These are phyloP conservation scores for Ophiostoma sp. DNA, from an alignment of 2,329 filamentous ascomycete species.

Conservation along the genomic window DNA sequence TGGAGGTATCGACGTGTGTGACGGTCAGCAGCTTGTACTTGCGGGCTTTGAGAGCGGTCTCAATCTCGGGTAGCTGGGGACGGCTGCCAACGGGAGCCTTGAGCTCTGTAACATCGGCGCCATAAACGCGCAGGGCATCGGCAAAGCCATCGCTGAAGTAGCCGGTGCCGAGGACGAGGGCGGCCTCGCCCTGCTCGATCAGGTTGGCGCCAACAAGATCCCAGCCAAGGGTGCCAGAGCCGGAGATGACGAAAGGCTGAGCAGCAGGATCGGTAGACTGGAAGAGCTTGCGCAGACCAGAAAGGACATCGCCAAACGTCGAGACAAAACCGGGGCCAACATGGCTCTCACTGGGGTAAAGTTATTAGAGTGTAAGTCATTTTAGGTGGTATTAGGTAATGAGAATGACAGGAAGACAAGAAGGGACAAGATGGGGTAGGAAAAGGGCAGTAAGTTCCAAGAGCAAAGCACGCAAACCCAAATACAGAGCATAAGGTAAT, in stretches of 20 bases:
- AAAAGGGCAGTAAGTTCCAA: not conserved
- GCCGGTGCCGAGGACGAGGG: constrained; percentile 87
- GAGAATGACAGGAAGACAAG: not conserved
- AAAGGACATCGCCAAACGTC: constrained; percentile 82
- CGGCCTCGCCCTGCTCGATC: constrained; percentile 81
- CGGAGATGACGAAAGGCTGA: constrained; percentile 89
- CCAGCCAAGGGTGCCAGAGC: constrained; percentile 94
- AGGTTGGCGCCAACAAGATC: constrained; percentile 93
- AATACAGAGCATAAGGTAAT: not conserved
- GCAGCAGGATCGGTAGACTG: constrained; percentile 75
- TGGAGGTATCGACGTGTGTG: constrained; percentile 96
- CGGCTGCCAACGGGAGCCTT: constrained; percentile 83
- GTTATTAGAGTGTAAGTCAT: not conserved
- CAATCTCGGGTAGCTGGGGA: constrained; percentile 80
- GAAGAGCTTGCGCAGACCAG: constrained; percentile 87
- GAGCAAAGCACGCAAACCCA: not conserved
- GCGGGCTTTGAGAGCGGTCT: constrained; percentile 82
- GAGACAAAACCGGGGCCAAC: constrained; percentile 84
- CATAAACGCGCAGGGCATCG: constrained; percentile 86
- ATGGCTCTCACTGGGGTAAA: constrained; percentile 71
- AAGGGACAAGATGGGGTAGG: not conserved
- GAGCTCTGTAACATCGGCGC: constrained; percentile 81
- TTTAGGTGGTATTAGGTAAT: not conserved
- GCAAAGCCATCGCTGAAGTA: constrained; percentile 97
- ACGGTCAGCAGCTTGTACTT: constrained; percentile 92